Evolutionary conservation across 306 rosid genomes (phyloP).

Genomic region (Rosa persica): DNA sequence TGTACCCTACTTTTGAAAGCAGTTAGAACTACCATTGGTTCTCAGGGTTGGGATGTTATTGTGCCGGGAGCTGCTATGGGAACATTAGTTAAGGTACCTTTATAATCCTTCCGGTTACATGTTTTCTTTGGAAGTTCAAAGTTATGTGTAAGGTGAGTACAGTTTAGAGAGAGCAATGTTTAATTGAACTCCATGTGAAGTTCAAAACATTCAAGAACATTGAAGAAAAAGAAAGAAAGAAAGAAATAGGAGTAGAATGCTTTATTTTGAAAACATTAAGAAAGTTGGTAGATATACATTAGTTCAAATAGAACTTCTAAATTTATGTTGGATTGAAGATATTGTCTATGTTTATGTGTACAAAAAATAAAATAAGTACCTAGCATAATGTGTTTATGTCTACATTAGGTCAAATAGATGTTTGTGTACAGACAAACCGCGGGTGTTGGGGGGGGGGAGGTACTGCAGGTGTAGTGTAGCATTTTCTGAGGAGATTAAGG

Average conservation of each 20-base stretch:
- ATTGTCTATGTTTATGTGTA: not conserved
- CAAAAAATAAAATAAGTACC: not conserved
- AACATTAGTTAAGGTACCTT: conserved; percentile 75
- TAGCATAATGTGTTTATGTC: not conserved
- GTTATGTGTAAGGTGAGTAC: not conserved
- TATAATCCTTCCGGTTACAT: conserved; percentile 1
- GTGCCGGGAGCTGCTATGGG: conserved; percentile 86
- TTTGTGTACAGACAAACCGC: not conserved
- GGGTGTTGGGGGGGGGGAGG: not conserved
- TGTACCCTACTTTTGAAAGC: conserved; percentile 85
- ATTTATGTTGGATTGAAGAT: not conserved
- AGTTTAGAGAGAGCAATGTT: not conserved
- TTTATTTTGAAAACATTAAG: not conserved
- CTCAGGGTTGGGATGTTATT: conserved; percentile 98
- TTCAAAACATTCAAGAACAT: not conserved
- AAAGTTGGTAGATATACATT: not conserved
- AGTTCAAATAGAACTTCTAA: not conserved
- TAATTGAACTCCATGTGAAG: not conserved
- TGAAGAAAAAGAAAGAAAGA: not conserved
- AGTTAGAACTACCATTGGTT: conserved; percentile 75
- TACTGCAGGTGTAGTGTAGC: not conserved
- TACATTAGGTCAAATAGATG: not conserved
- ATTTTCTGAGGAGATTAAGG: not conserved
- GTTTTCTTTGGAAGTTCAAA: not conserved
- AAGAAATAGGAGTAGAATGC: too few species aligned